A percentile compares a stretch with the other conserved stretches of the same genome.
Conservation (phyloP, 2,329 filamentous ascomycete species). For the Colletotrichum spaethianum region DNA sequence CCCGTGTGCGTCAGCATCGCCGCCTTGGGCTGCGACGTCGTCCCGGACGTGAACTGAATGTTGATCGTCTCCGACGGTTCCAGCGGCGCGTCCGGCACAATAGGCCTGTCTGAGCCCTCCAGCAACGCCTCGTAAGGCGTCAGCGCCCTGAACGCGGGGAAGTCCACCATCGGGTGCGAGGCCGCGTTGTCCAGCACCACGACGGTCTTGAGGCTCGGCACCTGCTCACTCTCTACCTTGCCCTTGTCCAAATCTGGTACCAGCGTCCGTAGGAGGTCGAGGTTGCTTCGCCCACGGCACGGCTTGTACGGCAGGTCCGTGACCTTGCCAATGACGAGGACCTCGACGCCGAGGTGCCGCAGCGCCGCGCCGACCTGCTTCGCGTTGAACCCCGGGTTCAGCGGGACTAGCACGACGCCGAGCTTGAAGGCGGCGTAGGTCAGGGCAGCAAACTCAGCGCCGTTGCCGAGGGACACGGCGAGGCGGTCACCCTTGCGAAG, state of each 20-base stretch:
- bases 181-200: constrained; percentile 84
- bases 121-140: constrained; percentile 62
- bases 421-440: constrained; percentile 95
- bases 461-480: constrained; percentile 89
- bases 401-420: constrained; percentile 91
- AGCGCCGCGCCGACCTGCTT: constrained; percentile 84
- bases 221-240: constrained; percentile 57
- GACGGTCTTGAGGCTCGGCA: constrained; percentile 80
- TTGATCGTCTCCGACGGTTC: constrained; percentile 83
- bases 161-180: constrained; percentile 61
- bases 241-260: constrained; percentile 57
- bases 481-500: constrained; percentile 88
- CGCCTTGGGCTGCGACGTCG: constrained; percentile 90
- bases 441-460: constrained; percentile 84
- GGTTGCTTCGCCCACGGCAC: constrained; percentile 67
- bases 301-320: constrained; percentile 83
- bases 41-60: constrained; percentile 98
- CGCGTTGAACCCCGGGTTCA: constrained; percentile 91
- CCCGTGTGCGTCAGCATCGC: constrained; percentile 87
- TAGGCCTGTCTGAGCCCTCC: constrained; percentile 47
- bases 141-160: constrained; percentile 57
- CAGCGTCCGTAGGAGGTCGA: constrained; percentile 61
- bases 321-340: constrained; percentile 88
- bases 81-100: constrained; percentile 63
- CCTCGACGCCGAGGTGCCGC: constrained; percentile 78